A percentile compares a stretch with the other conserved stretches of the same genome.
Conservation (phyloP, 2,329 filamentous ascomycete species). For the Pseudonectria buxi region DNA sequence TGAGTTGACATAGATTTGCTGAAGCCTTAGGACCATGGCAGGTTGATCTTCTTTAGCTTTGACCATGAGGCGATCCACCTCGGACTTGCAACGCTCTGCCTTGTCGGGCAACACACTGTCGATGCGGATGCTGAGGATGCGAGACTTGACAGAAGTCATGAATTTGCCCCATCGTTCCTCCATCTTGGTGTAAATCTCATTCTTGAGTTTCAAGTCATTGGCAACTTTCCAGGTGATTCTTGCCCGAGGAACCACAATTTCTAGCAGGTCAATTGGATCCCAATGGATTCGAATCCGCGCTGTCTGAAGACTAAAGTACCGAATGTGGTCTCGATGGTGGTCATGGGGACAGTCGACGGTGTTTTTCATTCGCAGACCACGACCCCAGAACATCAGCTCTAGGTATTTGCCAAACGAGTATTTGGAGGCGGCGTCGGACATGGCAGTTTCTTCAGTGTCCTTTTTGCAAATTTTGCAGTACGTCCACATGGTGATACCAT, state of each 20-base stretch:
- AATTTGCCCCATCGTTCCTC: constrained; percentile 80
- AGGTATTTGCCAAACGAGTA: constrained; percentile 98
- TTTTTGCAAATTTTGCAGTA: constrained; percentile 87
- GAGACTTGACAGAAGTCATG: constrained; percentile 76
- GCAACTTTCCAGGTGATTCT: constrained; percentile 97
- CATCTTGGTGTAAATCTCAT: constrained; percentile 76
- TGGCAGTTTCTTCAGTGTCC: constrained; percentile 80
- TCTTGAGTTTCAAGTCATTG: constrained; percentile 85
- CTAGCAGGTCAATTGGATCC: constrained; percentile 84
- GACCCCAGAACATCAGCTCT: constrained; percentile 96
- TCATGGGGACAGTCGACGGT: constrained; percentile 77
- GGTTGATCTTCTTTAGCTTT: constrained; percentile 79
- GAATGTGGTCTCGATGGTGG: constrained; percentile 82
- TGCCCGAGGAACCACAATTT: constrained; percentile 85
- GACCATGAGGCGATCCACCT: constrained; percentile 71
- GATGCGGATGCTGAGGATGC: constrained; percentile 82
- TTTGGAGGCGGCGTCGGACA: constrained; percentile 94
- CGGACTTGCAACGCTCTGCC: constrained; percentile 69
- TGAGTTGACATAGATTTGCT: constrained; percentile 85
- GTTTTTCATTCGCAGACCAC: constrained; percentile 66
- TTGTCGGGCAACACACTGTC: constrained; percentile 88
- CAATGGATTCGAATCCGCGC: constrained; percentile 85
- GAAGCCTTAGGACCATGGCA: constrained; percentile 66
- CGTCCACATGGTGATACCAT: constrained; percentile 93
- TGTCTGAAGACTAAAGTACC: constrained; percentile 86